Evolutionary conservation across 305 asterid genomes (phyloP).

Genomic region (Coffea humblotiana): DNA sequence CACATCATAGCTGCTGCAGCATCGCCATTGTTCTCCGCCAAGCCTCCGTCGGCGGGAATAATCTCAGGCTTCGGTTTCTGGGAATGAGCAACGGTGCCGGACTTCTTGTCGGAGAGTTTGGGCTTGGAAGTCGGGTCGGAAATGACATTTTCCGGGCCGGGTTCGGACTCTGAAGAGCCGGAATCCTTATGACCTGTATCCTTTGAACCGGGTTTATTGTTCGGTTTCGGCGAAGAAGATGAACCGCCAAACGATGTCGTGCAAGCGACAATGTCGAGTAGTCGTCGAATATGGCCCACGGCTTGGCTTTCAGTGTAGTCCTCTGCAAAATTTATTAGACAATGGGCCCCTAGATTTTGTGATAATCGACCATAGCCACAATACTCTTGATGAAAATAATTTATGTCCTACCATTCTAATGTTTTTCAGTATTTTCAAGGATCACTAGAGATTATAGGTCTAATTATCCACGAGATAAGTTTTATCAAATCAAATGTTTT

Average conservation of each 20-base stretch:
- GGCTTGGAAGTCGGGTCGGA: slow-evolving; percentile 34
- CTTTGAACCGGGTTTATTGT: slow-evolving; percentile 37
- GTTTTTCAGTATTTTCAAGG: no score
- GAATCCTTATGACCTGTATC: slow-evolving; percentile 38
- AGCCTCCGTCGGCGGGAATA: slow-evolving; percentile 35
- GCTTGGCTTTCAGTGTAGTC: slow-evolving; percentile 70
- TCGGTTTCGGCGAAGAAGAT: slow-evolving; percentile 44
- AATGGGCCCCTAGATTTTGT: not conserved
- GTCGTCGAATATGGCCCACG: slow-evolving; percentile 67
- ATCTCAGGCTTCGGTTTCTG: slow-evolving; percentile 40
- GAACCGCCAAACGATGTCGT: slow-evolving; percentile 69
- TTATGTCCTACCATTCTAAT: not conserved
- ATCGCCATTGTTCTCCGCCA: slow-evolving; percentile 52
- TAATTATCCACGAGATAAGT: no score
- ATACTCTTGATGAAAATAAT: not conserved
- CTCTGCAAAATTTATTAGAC: slow-evolving; percentile 39
- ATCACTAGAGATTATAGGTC: no score
- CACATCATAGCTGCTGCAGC: slow-evolving; percentile 55
- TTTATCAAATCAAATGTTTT: no score
- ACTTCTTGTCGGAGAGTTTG: slow-evolving; percentile 38
- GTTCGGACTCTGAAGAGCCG: slow-evolving; percentile 33
- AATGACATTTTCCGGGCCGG: slow-evolving; percentile 36
- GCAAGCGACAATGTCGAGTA: slow-evolving; percentile 68
- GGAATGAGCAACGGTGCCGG: slow-evolving; percentile 25
- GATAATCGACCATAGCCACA: not conserved